Evolutionary conservation across 441 rosid genomes (phyloP), one percentile per base, ranked within the genome.

Genomic region (Dalechampia spathulata): DNA sequence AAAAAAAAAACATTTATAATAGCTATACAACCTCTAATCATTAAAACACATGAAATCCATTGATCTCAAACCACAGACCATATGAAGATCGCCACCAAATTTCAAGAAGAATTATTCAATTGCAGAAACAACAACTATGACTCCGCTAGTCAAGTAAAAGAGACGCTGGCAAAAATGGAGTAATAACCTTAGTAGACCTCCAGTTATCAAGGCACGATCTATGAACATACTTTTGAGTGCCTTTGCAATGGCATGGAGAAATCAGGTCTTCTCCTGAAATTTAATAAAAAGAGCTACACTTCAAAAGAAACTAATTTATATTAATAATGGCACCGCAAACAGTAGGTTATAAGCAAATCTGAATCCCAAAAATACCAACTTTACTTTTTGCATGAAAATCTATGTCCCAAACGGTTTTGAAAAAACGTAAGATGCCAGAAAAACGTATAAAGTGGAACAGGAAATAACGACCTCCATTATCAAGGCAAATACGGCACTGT

Each of bases 171-270:
- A 8, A 39, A 63, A 54, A 52, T 3, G 46, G 64, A 57, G 19
- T 38, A 60, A 36, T 61, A 63, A 83, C 99, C 98, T 94, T 94
- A 53, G 98, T 94, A n/a, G 99, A 88, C 49, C 99, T 80, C 99
- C 99, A 90, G 27, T 86, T 83, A 80, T 94, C 98, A 45, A 94
- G 98, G 64, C 98, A 94, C 37, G 86, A 84, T 66, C 98, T 87
- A 65, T 94, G 99, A 43, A 90, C 99, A 71, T 86, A 83, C 72
- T 87, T 94, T 62, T 94, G 98, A 70, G 99, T 94, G 66, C 99
- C 99, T 72, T 78, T 90, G 79, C 99, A 94, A 71, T 87, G 87
- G 64, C 99, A 94, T 5, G 99, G 99, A 36, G 94, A 86, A 65
- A 94, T 94, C 77, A 94, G 64, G 80, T 90, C 96, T 45, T 86